Conservation (phyloP, 257 asterid species). For the Solanum raphanifolium region DNA sequence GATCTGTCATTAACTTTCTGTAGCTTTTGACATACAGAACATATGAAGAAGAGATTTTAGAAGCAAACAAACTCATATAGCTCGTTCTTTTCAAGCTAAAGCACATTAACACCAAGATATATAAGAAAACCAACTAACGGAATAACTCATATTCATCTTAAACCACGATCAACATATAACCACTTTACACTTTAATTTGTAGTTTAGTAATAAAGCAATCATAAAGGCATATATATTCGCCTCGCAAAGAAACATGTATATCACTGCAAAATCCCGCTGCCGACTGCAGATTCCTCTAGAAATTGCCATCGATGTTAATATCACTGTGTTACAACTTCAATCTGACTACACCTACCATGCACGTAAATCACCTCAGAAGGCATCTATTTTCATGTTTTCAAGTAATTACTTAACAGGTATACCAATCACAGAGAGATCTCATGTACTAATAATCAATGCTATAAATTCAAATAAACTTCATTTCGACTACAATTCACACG, state of each 20-base stretch:
- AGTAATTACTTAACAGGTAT: neutral
- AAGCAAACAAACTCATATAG: neutral
- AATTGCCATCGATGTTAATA: neutral
- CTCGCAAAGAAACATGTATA: neutral
- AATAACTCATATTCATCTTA: neutral
- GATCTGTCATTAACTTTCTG: neutral
- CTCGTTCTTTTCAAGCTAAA: neutral
- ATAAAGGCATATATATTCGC: neutral
- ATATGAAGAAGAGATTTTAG: neutral
- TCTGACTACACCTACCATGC: neutral
- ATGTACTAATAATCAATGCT: neutral
- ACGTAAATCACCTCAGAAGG: neutral
- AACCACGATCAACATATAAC: neutral
- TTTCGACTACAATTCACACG: neutral
- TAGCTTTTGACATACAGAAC: neutral
- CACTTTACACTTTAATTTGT: neutral
- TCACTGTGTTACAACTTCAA: neutral
- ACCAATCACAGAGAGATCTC: neutral
- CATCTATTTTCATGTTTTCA: neutral
- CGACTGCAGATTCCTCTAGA: neutral
- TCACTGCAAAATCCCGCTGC: neutral
- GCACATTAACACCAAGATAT: neutral
- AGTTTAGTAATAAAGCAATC: neutral
- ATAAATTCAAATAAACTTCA: neutral
- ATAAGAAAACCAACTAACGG: neutral